Evolutionary conservation across 495 filamentous ascomycete genomes (phyloP).

Genomic region (Margaritispora aquatica): DNA sequence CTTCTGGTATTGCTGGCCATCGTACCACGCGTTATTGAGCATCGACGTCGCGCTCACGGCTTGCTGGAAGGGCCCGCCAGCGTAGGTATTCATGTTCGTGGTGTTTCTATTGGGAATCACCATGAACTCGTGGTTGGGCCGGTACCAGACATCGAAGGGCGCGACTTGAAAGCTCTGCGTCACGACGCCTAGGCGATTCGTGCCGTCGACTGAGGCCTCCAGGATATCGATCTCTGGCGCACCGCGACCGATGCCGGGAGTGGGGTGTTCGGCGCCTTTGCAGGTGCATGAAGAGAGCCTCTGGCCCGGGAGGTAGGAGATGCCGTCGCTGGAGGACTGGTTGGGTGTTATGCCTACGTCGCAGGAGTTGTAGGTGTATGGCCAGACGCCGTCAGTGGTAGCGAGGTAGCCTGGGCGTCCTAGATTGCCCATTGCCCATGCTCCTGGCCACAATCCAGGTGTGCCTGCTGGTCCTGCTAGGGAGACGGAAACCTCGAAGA

Average conservation of each 20-base stretch:
- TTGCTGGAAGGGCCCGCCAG: constrained; percentile 66
- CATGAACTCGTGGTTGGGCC: constrained; percentile 57
- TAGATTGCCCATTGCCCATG: constrained; percentile 75
- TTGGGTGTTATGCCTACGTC: constrained; percentile 71
- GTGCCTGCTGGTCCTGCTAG: constrained; percentile 62
- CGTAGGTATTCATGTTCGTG: constrained; percentile 58
- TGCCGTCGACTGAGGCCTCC: constrained; percentile 55
- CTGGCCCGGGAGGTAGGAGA: constrained; percentile 68
- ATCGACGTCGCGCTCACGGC: constrained; percentile 64
- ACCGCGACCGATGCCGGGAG: constrained; percentile 60
- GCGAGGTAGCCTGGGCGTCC: constrained; percentile 62
- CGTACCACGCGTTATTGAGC: constrained; percentile 72
- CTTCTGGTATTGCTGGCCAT: constrained; percentile 64
- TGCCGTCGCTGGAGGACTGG: constrained; percentile 60
- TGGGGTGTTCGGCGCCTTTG: constrained; percentile 58
- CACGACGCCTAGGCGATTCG: constrained; percentile 45
- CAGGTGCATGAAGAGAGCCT: constrained; percentile 65
- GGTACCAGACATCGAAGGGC: constrained; percentile 70
- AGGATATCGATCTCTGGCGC: constrained; percentile 74
- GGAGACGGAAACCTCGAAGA: constrained; percentile 71
- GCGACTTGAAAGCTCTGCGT: constrained; percentile 71
- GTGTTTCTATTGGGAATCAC: constrained; percentile 54
- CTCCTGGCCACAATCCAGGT: constrained; percentile 71
- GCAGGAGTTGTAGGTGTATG: constrained; percentile 70
- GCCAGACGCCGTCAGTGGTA: constrained; percentile 69